These are phyloP conservation scores for Piper betle DNA, from an alignment of 164 flowering plant species.

Conservation along the genomic window DNA sequence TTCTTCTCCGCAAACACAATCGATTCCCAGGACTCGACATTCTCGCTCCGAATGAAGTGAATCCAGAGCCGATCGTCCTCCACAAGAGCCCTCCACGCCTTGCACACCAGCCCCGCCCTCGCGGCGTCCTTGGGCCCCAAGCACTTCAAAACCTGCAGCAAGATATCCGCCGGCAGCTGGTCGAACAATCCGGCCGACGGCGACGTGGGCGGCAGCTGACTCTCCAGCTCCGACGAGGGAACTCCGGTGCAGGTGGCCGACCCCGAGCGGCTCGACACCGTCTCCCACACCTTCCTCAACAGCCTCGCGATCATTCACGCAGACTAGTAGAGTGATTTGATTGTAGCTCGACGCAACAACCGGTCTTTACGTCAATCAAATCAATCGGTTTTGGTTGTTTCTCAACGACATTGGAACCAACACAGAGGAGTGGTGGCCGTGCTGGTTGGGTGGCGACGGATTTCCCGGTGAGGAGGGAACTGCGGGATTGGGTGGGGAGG, in stretches of 20 bases:
- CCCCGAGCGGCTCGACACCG: slow-evolving; percentile 9
- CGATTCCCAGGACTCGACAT: slow-evolving; percentile 38
- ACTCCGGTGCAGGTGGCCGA: neutral
- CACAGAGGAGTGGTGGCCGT: too few species aligned
- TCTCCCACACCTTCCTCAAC: slow-evolving; percentile 26
- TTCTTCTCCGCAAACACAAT: slow-evolving; percentile 57
- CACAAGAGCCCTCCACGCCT: slow-evolving; percentile 38
- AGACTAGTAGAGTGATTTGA: too few species aligned
- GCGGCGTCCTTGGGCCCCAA: slow-evolving; percentile 62
- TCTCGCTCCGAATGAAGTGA: slow-evolving; percentile 44
- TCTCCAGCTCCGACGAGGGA: neutral
- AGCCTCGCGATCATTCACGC: slow-evolving; percentile 19
- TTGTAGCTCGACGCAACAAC: too few species aligned
- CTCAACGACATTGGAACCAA: too few species aligned
- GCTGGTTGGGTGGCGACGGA: too few species aligned
- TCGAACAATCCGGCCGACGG: slow-evolving; percentile 42
- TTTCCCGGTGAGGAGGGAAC: too few species aligned
- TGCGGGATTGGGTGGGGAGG: too few species aligned
- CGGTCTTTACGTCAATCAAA: too few species aligned
- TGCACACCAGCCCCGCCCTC: slow-evolving; percentile 34
- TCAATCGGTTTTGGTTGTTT: too few species aligned
- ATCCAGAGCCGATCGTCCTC: slow-evolving; percentile 70
- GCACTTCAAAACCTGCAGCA: slow-evolving; percentile 38
- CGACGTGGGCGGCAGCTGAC: slow-evolving; percentile 2
- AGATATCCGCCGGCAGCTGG: slow-evolving; percentile 43